Percentiles rank a stretch among this genome's conserved stretches.
phyloP scores from a whole-genome alignment of 768 basidiomycete genomes.

The Daedaleopsis sinensis region DNA sequence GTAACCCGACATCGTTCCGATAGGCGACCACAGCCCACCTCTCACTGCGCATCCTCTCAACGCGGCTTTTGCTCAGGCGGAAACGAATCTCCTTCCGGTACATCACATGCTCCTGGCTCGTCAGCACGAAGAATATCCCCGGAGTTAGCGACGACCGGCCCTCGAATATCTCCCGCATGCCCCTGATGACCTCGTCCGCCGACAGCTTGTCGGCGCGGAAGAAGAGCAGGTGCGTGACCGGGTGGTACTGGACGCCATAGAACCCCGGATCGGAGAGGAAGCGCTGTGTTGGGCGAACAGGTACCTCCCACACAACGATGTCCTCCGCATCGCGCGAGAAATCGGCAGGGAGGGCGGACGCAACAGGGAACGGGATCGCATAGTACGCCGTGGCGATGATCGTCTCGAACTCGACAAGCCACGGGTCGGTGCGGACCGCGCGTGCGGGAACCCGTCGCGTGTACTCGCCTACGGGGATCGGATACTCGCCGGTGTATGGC shows the following conservation, averaged over 20 bases:
- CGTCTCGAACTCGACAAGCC: constrained; percentile 28
- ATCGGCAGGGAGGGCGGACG: constrained; percentile 7
- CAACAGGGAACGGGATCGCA: constrained; percentile 24
- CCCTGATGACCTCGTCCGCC: background rate
- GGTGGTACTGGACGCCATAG: background rate
- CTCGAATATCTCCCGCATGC: constrained; percentile 7
- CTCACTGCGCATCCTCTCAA: constrained; percentile 17
- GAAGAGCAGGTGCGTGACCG: constrained; percentile 4
- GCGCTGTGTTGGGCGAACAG: background rate
- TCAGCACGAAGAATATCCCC: constrained; percentile 16
- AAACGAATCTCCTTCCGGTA: constrained; percentile 8
- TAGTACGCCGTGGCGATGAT: constrained; percentile 24
- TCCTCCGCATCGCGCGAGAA: constrained; percentile 20
- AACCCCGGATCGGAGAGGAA: background rate
- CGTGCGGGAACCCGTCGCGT: constrained; percentile 19
- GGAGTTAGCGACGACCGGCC: constrained; percentile 1
- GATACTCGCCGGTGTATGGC: constrained; percentile 31
- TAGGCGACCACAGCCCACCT: constrained; percentile 13
- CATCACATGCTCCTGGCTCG: constrained; percentile 11
- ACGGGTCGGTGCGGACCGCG: constrained; percentile 25
- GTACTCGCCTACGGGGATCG: constrained; percentile 27
- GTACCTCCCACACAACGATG: constrained; percentile 23
- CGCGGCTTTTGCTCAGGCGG: constrained; percentile 18
- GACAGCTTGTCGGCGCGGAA: background rate
- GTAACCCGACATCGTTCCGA: constrained; percentile 4